Conservation (phyloP, 2,329 filamentous ascomycete genomes). For the Periconia digitata region DNA sequence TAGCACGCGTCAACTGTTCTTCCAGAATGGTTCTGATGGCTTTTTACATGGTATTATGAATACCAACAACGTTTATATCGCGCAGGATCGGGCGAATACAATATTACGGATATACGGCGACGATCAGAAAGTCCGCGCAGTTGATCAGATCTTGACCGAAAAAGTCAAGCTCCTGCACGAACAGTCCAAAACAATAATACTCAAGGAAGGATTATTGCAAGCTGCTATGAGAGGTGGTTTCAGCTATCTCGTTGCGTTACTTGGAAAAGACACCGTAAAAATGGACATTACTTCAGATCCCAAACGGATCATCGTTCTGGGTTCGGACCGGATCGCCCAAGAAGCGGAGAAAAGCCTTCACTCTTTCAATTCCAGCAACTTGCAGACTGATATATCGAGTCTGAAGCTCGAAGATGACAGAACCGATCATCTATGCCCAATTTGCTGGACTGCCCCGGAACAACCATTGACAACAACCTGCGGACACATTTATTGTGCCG, state of each 20-base stretch:
- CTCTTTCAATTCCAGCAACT: neutral
- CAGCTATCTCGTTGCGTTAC: slow-evolving; percentile 10
- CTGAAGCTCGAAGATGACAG: neutral
- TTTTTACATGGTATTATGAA: neutral
- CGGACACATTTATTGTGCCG: slow-evolving; percentile 11
- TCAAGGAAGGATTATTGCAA: neutral
- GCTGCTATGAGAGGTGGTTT: slow-evolving; percentile 16
- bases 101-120: neutral
- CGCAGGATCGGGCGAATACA: neutral
- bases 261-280: slow-evolving; percentile 19
- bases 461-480: slow-evolving; percentile 5
- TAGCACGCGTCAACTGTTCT: neutral
- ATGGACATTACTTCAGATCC: slow-evolving; percentile 16
- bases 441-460: slow-evolving; percentile 14
- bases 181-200: neutral
- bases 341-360: slow-evolving; percentile 2
- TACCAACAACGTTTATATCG: neutral
- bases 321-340: slow-evolving; percentile 7
- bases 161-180: neutral
- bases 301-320: slow-evolving; percentile 18
- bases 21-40: neutral
- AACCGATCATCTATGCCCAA: slow-evolving; percentile 4
- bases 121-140: neutral
- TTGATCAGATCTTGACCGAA: neutral
- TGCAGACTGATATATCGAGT: neutral